Base-by-base conservation (phyloP, 1,284 basidiomycete genomes). In the Naganishia sp. region DNA sequence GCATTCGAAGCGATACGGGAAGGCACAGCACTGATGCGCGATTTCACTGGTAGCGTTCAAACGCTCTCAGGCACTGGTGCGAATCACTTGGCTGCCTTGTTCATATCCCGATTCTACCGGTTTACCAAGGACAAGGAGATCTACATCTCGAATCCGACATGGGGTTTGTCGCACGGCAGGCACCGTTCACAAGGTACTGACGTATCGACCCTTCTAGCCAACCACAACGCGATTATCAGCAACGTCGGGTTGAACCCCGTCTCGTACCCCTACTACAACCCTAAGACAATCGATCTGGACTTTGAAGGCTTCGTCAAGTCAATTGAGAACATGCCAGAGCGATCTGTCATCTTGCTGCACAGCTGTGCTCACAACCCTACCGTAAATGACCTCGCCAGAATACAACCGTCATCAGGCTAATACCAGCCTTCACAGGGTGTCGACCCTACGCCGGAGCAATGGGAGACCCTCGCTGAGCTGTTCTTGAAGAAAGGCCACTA, bases 291-390 rank as follows among this genome's bases (percentile, higher is more conserved):
- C 74, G 90, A 88, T 6, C 84, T 97, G 60, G 90, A 93, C 76
- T 90, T 88, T 73, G 75, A 82, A n/a, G 90, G 88, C 32, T 87
- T 94, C 77, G 81, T 88, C 62, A 79, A 77, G 42, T 77, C 87
- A 31, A 79, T 95, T 66, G 75, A 75, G 56, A 65, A 83, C 71
- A 81, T 77, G 43, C 88, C 90, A 11, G 78, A 83, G 17, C 85
- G 86, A 50, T 94, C 90, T 13, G 88, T 94, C 64, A 89, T 96
- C 81, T 81, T 97, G 70, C 79, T 98, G 52, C 92, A 96, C 75
- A 91, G 90, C 6, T 96, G 94, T 77, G 94, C 94, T 49, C 94
- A 98, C 80, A 98, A 98, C 78, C 94, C 94, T 9, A 96, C 94
- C 0, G 78, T 71, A 28, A 67, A 67, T 69, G 4, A 11, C 5